A percentile compares a stretch with the other conserved stretches of the same genome.
Evolutionary conservation across 2,329 filamentous ascomycete genomes (phyloP).

Genomic region (Microsporum ferrugineum): DNA sequence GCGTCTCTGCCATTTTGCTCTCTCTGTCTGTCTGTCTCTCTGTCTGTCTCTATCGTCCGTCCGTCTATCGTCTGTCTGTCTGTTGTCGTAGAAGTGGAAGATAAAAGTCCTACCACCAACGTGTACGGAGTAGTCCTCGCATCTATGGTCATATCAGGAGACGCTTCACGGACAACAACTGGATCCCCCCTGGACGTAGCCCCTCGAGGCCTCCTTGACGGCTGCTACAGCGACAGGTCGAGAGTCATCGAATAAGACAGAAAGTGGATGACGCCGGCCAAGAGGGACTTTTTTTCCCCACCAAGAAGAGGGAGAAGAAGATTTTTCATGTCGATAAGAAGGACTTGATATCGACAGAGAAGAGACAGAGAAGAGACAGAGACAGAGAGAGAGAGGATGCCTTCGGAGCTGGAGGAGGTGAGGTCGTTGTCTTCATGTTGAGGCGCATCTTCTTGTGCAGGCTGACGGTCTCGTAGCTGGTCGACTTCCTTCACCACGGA

Average conservation of each 20-base stretch:
- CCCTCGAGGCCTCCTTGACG: no score
- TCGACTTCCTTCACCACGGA: conserved; percentile 84
- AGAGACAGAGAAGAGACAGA: background rate
- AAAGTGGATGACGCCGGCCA: background rate
- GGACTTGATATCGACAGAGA: background rate
- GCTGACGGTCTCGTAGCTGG: conserved; percentile 48
- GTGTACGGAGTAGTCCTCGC: no score
- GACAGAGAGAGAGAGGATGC: conserved; percentile 43
- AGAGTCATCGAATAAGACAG: no score
- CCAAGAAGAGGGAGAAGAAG: background rate
- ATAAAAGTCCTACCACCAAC: no score
- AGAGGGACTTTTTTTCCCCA: background rate
- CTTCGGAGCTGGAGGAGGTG: conserved; percentile 66
- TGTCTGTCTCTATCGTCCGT: background rate
- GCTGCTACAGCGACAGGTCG: no score
- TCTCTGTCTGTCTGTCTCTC: background rate
- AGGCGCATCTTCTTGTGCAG: conserved; percentile 8
- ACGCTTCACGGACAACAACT: no score
- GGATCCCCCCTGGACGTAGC: no score
- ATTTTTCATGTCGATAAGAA: background rate
- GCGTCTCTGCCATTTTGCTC: conserved; percentile 1
- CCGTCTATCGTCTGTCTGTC: background rate
- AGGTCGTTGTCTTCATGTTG: conserved; percentile 13
- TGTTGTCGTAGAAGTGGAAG: no score
- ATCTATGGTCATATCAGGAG: no score